Evolutionary conservation across 2,329 filamentous ascomycete genomes (phyloP).

Genomic region (Talaromyces sp.): DNA sequence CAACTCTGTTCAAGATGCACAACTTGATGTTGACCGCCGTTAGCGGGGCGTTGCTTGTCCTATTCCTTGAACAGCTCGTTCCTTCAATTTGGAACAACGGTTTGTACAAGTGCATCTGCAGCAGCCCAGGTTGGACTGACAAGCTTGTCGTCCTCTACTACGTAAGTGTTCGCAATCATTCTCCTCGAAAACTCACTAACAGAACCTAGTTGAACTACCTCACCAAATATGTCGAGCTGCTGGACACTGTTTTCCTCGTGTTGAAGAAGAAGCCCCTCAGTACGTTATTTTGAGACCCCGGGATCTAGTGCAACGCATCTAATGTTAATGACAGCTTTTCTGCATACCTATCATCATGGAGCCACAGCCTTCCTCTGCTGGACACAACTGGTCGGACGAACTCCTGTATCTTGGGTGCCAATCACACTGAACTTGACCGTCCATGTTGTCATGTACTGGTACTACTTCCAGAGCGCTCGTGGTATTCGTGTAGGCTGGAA

Average conservation of each 20-base stretch:
- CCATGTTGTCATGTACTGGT: conserved; percentile 98
- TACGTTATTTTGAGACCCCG: background rate
- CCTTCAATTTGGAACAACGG: conserved; percentile 75
- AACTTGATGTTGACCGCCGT: conserved; percentile 85
- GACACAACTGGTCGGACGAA: conserved; percentile 83
- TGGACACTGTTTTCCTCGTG: conserved; percentile 90
- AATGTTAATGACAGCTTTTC: conserved; percentile 59
- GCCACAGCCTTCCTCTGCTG: conserved; percentile 91
- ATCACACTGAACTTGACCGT: conserved; percentile 85
- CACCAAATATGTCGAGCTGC: conserved; percentile 87
- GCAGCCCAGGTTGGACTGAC: conserved; percentile 80
- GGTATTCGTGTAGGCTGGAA: conserved; percentile 95
- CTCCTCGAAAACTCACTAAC: background rate
- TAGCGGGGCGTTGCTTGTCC: conserved; percentile 69
- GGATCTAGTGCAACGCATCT: background rate
- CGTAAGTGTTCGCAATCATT: conserved; percentile 55
- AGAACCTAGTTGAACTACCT: conserved; percentile 78
- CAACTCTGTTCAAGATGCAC: conserved; percentile 81
- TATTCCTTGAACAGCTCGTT: conserved; percentile 83
- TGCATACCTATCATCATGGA: conserved; percentile 95
- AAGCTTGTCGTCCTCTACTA: conserved; percentile 88
- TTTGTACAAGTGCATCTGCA: conserved; percentile 79
- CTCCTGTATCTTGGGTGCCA: conserved; percentile 84
- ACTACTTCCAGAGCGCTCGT: conserved; percentile 94
- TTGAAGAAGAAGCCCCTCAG: conserved; percentile 94